Evolutionary conservation across 2,329 filamentous ascomycete species (phyloP), one percentile per base, ranked within the genome.

Genomic region (Rugonectria rugulosa): DNA sequence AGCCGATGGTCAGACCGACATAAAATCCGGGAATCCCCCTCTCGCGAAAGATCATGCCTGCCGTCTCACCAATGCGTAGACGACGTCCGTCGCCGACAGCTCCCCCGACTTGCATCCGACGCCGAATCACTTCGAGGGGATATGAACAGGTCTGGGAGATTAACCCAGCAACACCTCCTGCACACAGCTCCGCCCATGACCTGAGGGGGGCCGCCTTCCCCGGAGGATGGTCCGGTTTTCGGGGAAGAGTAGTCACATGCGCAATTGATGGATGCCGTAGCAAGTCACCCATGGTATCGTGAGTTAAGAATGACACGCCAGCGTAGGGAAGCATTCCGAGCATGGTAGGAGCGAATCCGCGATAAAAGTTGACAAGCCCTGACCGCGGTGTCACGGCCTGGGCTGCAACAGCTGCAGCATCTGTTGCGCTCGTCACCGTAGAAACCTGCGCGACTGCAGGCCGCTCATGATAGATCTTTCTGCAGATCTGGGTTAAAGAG

Each of bases 251-350:
- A 4, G 94, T 97, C 72, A 91, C 90, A 40, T 81, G 72, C 5
- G 89, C 86, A 6, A 97, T 67, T 1, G 73, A 61, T 0, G 88
- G 87, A 52, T 83, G 81, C 15, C 93, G 91, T 65, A 99, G 82
- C 41, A 95, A 69, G 73, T 99, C 95, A 57, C 91, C 91, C 34
- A 89, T 86, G 5, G 91, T 92, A 73, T 99, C 95, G 76, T 99
- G 95, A 0, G 92, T 96, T 34, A 99, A 83, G 76, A 99, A 99
- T 1, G 92, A 97, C 69, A 96, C 88, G 66, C 95, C 95, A 1
- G 95, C 95, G 70, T 99, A 99, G 0, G 95, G 95, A 1, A 99
- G 79, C 94, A 99, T 99, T 65, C 95, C 95, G 57, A 96, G 81
- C 5, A 99, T 75, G 0, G 95, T 98, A 0, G 94, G 91, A 0